These are phyloP conservation scores for Penicillium turbatum DNA, from an alignment of 495 filamentous ascomycete genomes.

Conservation along the genomic window DNA sequence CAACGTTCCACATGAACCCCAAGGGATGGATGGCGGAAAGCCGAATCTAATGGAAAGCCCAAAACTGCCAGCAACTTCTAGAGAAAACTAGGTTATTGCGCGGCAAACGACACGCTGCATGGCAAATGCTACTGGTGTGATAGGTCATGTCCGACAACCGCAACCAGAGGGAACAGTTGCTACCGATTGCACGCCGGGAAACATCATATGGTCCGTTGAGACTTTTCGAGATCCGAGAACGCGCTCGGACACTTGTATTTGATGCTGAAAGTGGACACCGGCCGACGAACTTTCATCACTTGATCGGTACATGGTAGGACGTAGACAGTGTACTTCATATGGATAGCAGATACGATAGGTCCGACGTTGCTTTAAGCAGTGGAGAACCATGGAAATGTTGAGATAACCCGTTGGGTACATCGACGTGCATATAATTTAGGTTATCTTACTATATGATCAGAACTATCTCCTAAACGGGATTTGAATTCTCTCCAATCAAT, in stretches of 20 bases:
- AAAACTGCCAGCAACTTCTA: neutral
- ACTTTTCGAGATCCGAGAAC: neutral
- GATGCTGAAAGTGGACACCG: too few relatives aligned
- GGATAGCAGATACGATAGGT: neutral
- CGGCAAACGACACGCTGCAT: constrained; percentile 5
- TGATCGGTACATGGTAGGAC: constrained; percentile 5
- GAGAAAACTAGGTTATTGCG: neutral
- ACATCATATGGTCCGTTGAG: neutral
- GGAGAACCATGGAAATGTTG: too few relatives aligned
- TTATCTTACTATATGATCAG: neutral
- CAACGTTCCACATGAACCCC: constrained; percentile 12
- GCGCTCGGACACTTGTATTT: constrained; percentile 3
- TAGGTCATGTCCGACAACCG: neutral
- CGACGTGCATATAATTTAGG: neutral
- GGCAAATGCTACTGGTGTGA: constrained; percentile 1
- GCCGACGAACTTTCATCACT: constrained; percentile 1
- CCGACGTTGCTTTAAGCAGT: neutral
- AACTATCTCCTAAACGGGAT: neutral
- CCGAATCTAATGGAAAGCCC: neutral
- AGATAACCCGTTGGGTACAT: neutral
- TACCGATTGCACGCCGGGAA: neutral
- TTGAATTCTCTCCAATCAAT: neutral
- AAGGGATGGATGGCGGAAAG: neutral
- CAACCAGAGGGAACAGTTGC: neutral
- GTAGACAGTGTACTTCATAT: neutral